phyloP scores from a whole-genome alignment of 208 protist genomes.

The Leishmania braziliensis region DNA sequence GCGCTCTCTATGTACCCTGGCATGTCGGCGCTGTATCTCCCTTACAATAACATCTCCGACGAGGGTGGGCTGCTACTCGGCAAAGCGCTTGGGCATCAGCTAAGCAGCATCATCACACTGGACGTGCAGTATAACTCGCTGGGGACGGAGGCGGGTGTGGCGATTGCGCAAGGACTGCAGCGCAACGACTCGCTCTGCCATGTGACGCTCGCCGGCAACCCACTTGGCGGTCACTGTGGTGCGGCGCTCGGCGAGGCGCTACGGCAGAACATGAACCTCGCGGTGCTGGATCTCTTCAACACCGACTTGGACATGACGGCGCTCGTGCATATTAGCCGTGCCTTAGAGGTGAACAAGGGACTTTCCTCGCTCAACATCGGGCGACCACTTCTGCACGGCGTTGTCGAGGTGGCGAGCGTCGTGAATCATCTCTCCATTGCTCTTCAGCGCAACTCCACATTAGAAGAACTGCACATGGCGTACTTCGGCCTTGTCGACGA shows the following conservation, averaged over 20 bases:
- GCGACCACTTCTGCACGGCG: constrained; percentile 57
- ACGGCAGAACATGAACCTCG: constrained; percentile 32
- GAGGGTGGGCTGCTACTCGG: constrained; percentile 46
- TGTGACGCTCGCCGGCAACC: constrained; percentile 59
- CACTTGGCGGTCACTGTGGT: constrained; percentile 46
- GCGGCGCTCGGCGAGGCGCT: constrained; percentile 44
- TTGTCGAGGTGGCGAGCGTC: constrained; percentile 69
- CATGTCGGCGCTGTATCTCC: constrained; percentile 48
- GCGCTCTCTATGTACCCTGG: constrained; percentile 21
- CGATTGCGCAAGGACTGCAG: constrained; percentile 38
- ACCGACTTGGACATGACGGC: constrained; percentile 61
- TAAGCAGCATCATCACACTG: constrained; percentile 44
- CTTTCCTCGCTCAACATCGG: constrained; percentile 67
- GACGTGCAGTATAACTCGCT: constrained; percentile 73
- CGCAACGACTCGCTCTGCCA: constrained; percentile 30
- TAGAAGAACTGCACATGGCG: constrained; percentile 48
- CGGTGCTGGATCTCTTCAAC: constrained; percentile 55
- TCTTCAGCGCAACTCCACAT: constrained; percentile 47
- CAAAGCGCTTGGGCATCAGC: constrained; percentile 35
- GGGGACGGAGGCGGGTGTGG: constrained; percentile 40
- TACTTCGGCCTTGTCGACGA: constrained; percentile 63
- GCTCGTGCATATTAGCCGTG: constrained; percentile 48
- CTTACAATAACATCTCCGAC: constrained; percentile 71
- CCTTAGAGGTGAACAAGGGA: constrained; percentile 43
- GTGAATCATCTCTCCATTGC: constrained; percentile 62